phyloP scores from a whole-genome alignment of 805 yeast species.

The Metschnikowia cubensis region DNA sequence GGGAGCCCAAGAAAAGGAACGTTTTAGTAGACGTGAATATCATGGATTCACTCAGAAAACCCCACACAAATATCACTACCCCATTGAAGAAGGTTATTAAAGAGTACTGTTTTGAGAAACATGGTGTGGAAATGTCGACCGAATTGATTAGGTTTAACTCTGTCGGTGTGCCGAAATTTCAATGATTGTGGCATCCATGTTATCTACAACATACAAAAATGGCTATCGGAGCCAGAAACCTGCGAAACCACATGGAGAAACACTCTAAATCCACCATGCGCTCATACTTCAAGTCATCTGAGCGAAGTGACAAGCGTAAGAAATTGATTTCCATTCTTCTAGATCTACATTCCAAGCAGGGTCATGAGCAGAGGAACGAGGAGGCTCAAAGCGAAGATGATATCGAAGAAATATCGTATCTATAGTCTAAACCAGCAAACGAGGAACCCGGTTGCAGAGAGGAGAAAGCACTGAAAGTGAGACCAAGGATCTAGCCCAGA shows the following conservation, averaged over 20 bases:
- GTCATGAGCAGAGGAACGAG: not conserved
- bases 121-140: conserved; percentile 43
- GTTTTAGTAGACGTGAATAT: conserved; percentile 45
- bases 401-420: conserved; percentile 19
- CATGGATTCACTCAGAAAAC: conserved; percentile 72
- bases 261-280: conserved; percentile 9
- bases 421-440: conserved; percentile 5
- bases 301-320: conserved; percentile 12
- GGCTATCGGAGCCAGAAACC: conserved; percentile 45
- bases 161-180: conserved; percentile 74
- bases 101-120: conserved; percentile 66
- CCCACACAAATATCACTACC: conserved; percentile 46
- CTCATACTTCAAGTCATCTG: conserved; percentile 10
- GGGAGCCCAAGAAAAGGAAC: conserved; percentile 5
- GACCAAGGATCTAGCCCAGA: not conserved
- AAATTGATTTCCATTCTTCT: conserved; percentile 13
- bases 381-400: conserved; percentile 20
- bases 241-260: conserved; percentile 50
- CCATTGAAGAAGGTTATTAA: conserved; percentile 59
- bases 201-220: conserved; percentile 63
- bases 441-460: not conserved
- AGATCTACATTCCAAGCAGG: conserved; percentile 15
- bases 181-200: conserved; percentile 96
- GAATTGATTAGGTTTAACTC: conserved; percentile 45
- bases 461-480: not conserved